These are phyloP conservation scores for Nyctanthes arbortristis DNA, from an alignment of 257 asterid genomes.

Conservation along the genomic window DNA sequence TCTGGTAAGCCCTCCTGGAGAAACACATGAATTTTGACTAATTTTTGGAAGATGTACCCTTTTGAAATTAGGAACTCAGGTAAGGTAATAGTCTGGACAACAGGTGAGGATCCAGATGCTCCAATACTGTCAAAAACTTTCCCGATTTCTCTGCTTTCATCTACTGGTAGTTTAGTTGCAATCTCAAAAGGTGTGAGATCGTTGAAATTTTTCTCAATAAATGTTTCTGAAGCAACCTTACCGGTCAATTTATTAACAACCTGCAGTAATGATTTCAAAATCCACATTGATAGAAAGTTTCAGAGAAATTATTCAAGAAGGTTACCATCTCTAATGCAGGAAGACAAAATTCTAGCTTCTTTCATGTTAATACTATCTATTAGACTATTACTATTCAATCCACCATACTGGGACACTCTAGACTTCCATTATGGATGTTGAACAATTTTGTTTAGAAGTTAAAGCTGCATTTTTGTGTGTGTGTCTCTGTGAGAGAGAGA, in stretches of 20 bases:
- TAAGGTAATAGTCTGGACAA: neutral
- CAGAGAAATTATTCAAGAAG: neutral
- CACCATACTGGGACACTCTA: neutral
- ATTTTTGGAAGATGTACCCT: neutral
- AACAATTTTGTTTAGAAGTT: no score
- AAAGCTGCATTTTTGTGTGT: no score
- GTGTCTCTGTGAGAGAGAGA: no score
- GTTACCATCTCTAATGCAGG: neutral
- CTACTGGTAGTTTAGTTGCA: neutral
- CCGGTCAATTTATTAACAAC: neutral
- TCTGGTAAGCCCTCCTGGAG: no score
- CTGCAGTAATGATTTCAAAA: neutral
- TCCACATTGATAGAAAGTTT: no score
- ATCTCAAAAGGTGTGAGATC: neutral
- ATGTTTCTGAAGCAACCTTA: neutral
- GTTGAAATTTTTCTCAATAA: neutral
- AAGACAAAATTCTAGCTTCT: neutral
- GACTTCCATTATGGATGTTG: neutral
- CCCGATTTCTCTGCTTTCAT: neutral
- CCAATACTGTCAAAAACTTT: neutral
- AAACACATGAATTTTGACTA: neutral
- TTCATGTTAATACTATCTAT: no score
- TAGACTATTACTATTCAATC: neutral
- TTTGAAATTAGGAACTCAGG: neutral
- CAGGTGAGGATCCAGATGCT: neutral